Evolutionary conservation across 306 rosid genomes (phyloP).

Genomic region (Cicer cuneatum): DNA sequence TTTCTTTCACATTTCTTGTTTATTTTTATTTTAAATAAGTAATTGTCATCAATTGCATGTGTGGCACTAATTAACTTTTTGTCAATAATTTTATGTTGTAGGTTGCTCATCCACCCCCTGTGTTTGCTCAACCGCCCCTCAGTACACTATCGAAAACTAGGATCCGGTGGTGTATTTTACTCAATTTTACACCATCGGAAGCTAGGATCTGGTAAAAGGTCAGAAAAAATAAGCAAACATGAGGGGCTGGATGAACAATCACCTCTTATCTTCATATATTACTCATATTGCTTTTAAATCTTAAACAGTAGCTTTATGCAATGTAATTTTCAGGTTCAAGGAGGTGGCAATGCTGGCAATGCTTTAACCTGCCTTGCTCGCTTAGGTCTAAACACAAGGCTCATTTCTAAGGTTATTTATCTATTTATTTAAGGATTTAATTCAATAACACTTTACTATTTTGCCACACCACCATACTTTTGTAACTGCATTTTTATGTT

Average conservation of each 20-base stretch:
- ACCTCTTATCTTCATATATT: too few relatives aligned
- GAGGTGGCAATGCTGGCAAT: conserved; percentile 92
- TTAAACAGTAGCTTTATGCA: not conserved
- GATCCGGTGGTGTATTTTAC: too few relatives aligned
- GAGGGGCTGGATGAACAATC: too few relatives aligned
- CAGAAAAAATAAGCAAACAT: too few relatives aligned
- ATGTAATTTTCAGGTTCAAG: conserved; percentile 71
- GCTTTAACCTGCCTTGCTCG: conserved; percentile 85
- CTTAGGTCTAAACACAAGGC: conserved; percentile 77
- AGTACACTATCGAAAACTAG: too few relatives aligned
- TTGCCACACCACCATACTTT: too few relatives aligned
- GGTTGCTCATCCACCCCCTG: too few relatives aligned
- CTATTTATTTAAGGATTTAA: not conserved
- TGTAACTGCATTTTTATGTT: too few relatives aligned
- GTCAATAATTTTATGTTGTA: conserved; percentile 4
- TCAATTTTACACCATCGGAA: too few relatives aligned
- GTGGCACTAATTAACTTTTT: not conserved
- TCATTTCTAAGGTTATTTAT: conserved; percentile 77
- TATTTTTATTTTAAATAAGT: not conserved
- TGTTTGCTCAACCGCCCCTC: too few relatives aligned
- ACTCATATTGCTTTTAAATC: not conserved
- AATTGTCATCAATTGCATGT: not conserved
- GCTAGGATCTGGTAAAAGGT: too few relatives aligned
- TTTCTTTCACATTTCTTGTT: not conserved
- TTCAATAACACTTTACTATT: too few relatives aligned